Base-by-base conservation (phyloP, 2,329 filamentous ascomycete species). In the Lasiodiplodia citricola region DNA sequence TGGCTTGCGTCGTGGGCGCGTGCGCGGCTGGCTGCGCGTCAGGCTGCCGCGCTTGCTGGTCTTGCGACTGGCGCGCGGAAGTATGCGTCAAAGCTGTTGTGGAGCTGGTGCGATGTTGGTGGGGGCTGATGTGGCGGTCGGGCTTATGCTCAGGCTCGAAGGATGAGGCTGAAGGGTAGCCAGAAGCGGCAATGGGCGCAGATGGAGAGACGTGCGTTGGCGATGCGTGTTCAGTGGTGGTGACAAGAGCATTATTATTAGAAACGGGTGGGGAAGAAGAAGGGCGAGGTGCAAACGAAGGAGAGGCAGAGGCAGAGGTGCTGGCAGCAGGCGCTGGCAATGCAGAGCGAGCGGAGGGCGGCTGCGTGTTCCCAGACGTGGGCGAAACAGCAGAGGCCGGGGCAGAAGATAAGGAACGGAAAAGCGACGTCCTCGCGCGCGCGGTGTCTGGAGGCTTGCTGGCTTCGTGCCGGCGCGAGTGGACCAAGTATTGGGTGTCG, bases 211-310 rank as follows among this genome's bases (percentile, higher is more conserved):
- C n/a, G n/a, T 37, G 35, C 11, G 57, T 10, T 14, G 41, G 14
- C 10, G 60, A 28, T 21, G 47, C n/a, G 11, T 23, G 16, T 47
- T 47, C 44, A 47, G 28, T 50, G 60, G 28, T 64, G 44, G 14
- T 21, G 60, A 52, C 60, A 51, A 37, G 51, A 50, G 60, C 60
- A 64, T 64, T 64, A 50, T 64, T 52, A 52, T 52, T 64, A n/a
- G 38, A 28, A 41, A 37, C 37, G 2, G 55, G 28, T 13, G 58
- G 28, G 16, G 58, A 44, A 23, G 58, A 51, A 13, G 44, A 18
- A 38, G 23, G 10, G 31, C 37, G 11, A 37, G 28, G 11, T 11
- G 44, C 44, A 47, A 21, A 47, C 10, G 58, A 25, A 35, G 38
- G n/a, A 14, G 37, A 60, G 38, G 14, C 23, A 44, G 2, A 37